Evolutionary conservation across 495 filamentous ascomycete genomes (phyloP).

Genomic region (Bacidia rubella): DNA sequence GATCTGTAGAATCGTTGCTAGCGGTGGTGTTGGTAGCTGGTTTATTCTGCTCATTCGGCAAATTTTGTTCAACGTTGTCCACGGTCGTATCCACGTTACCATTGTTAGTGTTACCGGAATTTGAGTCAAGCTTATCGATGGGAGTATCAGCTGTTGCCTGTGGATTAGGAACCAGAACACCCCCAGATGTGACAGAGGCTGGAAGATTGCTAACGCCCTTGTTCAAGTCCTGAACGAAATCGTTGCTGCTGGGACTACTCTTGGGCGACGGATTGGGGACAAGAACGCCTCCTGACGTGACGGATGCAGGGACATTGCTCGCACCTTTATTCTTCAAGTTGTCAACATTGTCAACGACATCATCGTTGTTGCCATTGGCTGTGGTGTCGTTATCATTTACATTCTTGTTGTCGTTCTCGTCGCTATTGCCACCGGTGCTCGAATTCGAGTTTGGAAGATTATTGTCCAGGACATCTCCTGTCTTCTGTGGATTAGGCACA

Average conservation of each 20-base stretch:
- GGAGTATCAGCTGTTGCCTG: neutral
- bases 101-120: neutral
- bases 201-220: slow-evolving; percentile 7
- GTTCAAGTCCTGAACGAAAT: neutral
- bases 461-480: neutral
- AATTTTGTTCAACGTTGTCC: too few species aligned
- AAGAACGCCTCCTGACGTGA: slow-evolving; percentile 2
- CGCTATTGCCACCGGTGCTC: neutral
- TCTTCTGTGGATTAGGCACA: neutral
- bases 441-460: neutral
- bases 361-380: neutral
- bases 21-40: too few species aligned
- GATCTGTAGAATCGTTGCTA: too few species aligned
- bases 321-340: neutral
- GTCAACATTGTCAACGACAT: neutral
- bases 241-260: neutral
- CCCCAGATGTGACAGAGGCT: slow-evolving; percentile 9
- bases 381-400: neutral
- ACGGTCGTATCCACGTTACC: too few species aligned
- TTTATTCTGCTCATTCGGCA: too few species aligned
- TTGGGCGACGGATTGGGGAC: neutral
- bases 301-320: neutral
- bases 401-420: neutral
- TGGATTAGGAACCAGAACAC: slow-evolving; percentile 3
- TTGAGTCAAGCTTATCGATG: neutral